phyloP scores from a whole-genome alignment of 768 basidiomycete genomes.

The Hypholoma fasciculare region DNA sequence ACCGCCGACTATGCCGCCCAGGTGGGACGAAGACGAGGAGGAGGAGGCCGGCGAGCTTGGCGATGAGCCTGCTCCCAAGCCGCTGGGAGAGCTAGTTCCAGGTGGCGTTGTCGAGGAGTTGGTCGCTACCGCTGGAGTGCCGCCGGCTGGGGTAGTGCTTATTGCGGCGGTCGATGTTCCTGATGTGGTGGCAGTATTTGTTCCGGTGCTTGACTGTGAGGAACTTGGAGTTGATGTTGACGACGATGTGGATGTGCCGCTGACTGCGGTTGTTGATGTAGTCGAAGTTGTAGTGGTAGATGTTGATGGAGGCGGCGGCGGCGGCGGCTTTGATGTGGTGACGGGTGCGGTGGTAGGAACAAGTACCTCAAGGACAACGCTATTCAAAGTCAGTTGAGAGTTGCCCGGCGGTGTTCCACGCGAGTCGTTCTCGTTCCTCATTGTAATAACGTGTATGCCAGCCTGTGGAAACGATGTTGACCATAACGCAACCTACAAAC shows the following conservation, averaged over 20 bases:
- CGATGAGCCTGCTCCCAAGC: too few species aligned
- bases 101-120: too few species aligned
- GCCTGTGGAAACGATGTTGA: not conserved
- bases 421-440: slow-evolving; percentile 24
- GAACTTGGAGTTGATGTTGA: not conserved
- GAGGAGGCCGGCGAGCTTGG: too few species aligned
- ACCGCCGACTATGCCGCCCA: too few species aligned
- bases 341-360: not conserved
- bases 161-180: slow-evolving; percentile 5
- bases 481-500: not conserved
- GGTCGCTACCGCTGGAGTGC: too few species aligned
- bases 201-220: not conserved
- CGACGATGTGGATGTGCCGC: not conserved
- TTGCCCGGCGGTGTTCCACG: slow-evolving; percentile 19
- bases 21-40: too few species aligned
- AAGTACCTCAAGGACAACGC: slow-evolving; percentile 22
- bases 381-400: slow-evolving; percentile 29
- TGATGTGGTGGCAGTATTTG: not conserved
- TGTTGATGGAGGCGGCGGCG: not conserved
- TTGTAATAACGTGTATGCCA: slow-evolving; percentile 27
- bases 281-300: not conserved
- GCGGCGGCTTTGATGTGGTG: too few species aligned
- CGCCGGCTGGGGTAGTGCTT: not conserved
- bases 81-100: too few species aligned
- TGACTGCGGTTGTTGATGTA: not conserved